A percentile compares a stretch with the other conserved stretches of the same genome.
Conservation (phyloP, 2,329 filamentous ascomycete species). For the Erysiphe pulchra region DNA sequence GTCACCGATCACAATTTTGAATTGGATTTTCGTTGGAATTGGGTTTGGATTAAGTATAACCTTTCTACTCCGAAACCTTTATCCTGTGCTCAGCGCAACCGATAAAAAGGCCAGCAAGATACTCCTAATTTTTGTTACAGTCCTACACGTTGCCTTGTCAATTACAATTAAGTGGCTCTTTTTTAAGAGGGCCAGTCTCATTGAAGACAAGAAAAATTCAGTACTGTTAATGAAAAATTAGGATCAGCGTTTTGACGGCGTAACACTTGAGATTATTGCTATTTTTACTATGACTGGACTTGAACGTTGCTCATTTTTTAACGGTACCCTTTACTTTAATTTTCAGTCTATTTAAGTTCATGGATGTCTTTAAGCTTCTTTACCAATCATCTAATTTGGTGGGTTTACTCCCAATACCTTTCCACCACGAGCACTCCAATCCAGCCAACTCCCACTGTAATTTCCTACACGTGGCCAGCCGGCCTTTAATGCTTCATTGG, state of each 20-base stretch:
- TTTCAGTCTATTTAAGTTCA: too few relatives aligned
- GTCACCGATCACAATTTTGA: conserved; percentile 63
- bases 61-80: conserved; percentile 67
- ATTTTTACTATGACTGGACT: too few relatives aligned
- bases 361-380: too few relatives aligned
- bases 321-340: too few relatives aligned
- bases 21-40: conserved; percentile 79
- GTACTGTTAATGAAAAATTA: not conserved
- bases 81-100: conserved; percentile 76
- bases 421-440: conserved; percentile 58
- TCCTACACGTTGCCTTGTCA: conserved; percentile 67
- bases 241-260: too few relatives aligned
- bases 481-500: conserved; percentile 46
- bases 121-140: conserved; percentile 58
- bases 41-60: conserved; percentile 62
- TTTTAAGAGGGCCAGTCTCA: conserved; percentile 23
- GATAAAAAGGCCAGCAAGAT: conserved; percentile 81
- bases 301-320: too few relatives aligned
- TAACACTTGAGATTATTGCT: too few relatives aligned
- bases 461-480: conserved; percentile 51
- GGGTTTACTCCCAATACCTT: not conserved
- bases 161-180: conserved; percentile 92
- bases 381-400: too few relatives aligned
- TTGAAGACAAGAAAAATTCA: not conserved
- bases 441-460: conserved; percentile 53